Evolutionary conservation across 2,329 filamentous ascomycete species (phyloP).

Genomic region (Fusarium continuum): DNA sequence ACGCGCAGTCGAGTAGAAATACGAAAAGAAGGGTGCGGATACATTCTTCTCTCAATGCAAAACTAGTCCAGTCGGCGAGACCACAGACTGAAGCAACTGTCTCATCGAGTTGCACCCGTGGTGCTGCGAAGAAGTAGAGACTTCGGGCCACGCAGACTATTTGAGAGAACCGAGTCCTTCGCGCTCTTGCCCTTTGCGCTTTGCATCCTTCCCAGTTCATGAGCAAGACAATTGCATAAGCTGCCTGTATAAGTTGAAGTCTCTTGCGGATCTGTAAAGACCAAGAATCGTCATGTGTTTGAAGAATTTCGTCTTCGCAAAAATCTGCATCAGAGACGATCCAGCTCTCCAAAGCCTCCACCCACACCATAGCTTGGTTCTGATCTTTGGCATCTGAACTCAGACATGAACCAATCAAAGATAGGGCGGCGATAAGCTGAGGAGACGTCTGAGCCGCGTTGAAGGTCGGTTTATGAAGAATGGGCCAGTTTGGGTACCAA

Average conservation of each 20-base stretch:
- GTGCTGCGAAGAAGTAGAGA: neutral
- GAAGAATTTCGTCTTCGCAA: neutral
- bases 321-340: constrained; percentile 1
- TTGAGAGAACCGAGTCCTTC: neutral
- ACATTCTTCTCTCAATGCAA: constrained; percentile 14
- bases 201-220: neutral
- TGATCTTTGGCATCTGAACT: neutral
- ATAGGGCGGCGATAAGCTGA: constrained; percentile 5
- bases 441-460: neutral
- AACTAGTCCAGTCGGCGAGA: neutral
- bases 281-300: neutral
- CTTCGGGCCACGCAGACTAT: neutral
- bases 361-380: constrained; percentile 1
- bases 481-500: constrained; percentile 29
- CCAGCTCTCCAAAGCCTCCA: constrained; percentile 18
- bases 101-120: neutral
- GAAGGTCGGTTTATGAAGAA: constrained; percentile 22
- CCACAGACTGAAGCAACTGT: too few relatives aligned
- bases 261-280: neutral
- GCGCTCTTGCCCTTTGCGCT: neutral
- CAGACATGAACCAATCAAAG: constrained; percentile 13
- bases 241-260: neutral
- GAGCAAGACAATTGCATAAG: neutral
- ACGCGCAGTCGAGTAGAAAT: constrained; percentile 26
- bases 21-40: constrained; percentile 12